Conservation (phyloP, 2,329 filamentous ascomycete species). For the Monilinia polystroma region DNA sequence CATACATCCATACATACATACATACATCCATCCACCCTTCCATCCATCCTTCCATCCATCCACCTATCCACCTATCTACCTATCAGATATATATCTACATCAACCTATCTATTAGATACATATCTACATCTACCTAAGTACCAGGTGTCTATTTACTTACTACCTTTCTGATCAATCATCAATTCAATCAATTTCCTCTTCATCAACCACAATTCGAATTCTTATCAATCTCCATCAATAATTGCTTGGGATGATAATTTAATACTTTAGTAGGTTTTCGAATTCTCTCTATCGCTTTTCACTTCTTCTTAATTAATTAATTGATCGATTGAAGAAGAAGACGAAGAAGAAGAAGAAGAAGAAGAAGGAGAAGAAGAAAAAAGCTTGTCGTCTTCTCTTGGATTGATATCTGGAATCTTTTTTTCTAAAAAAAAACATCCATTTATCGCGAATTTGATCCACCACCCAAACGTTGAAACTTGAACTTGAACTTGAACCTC, state of each 20-base stretch:
- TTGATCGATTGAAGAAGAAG: background rate
- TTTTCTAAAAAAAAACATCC: background rate
- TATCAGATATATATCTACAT: no score
- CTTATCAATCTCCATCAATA: background rate
- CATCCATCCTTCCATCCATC: no score
- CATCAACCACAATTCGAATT: constrained; percentile 3
- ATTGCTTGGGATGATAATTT: background rate
- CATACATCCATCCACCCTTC: no score
- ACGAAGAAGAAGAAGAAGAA: no score
- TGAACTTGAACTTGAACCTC: no score
- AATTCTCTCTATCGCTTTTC: background rate
- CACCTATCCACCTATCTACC: no score
- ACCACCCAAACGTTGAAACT: background rate
- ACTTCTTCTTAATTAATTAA: constrained; percentile 9
- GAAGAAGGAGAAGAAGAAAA: background rate
- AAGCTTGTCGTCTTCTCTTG: background rate
- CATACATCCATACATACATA: no score
- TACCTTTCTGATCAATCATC: background rate
- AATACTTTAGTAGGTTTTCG: constrained; percentile 1
- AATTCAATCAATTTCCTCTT: constrained; percentile 11
- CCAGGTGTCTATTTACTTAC: background rate
- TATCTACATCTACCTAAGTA: no score
- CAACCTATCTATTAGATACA: no score
- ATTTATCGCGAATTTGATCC: constrained; percentile 19
- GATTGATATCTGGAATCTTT: background rate